These are phyloP conservation scores for Trametes cubensis DNA, from an alignment of 768 basidiomycete genomes.

Conservation along the genomic window DNA sequence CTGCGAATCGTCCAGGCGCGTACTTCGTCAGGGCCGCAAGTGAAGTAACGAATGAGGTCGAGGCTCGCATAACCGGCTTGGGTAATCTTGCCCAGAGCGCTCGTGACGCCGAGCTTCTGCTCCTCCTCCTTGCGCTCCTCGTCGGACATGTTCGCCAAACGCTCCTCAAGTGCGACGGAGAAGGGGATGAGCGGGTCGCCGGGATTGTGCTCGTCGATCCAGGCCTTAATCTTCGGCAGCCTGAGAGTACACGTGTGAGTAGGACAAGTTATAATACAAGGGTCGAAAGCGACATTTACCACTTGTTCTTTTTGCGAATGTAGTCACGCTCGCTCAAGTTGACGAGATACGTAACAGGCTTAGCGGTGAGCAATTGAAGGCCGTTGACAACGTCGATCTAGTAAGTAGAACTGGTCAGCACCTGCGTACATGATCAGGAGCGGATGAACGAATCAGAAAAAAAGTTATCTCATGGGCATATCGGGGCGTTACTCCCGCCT, in stretches of 20 bases:
- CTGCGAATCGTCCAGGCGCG: conserved; percentile 97
- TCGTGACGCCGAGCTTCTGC: conserved; percentile 70
- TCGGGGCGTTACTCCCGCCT: conserved; percentile 91
- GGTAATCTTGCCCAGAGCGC: conserved; percentile 90
- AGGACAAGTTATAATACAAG: not conserved
- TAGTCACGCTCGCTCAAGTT: conserved; percentile 96
- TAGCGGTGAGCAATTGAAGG: conserved; percentile 90
- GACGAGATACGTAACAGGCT: conserved; percentile 97
- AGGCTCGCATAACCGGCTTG: conserved; percentile 89
- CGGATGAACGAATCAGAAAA: conserved; percentile 27
- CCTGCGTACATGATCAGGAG: not conserved
- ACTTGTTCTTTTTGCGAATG: conserved; percentile 98
- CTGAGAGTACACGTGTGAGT: conserved; percentile 38
- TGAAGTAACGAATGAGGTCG: conserved; percentile 96
- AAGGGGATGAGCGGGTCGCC: conserved; percentile 97
- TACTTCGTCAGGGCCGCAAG: conserved; percentile 95
- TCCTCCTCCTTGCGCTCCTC: conserved; percentile 76
- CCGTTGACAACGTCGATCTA: conserved; percentile 91
- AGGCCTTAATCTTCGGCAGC: conserved; percentile 95
- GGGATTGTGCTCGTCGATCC: conserved; percentile 97
- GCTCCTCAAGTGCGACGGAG: conserved; percentile 94
- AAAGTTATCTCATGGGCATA: conserved; percentile 65
- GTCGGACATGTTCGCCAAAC: conserved; percentile 68
- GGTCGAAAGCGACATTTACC: conserved; percentile 47
- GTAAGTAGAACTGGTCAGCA: not conserved